Conservation (phyloP, 2,329 filamentous ascomycete genomes). For the Fusarium camptoceras region DNA sequence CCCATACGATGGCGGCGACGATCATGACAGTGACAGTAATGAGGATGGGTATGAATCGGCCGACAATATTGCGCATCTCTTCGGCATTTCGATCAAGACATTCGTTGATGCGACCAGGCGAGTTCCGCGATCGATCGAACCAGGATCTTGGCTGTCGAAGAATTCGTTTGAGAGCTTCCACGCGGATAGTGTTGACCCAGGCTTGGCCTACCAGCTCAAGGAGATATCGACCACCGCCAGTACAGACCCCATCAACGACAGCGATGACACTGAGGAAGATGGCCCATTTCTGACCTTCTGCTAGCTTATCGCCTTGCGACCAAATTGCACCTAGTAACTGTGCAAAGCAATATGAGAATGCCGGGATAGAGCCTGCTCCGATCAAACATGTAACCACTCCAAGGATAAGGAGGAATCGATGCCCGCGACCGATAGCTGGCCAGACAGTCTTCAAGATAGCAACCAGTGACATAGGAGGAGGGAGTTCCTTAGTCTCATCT, state of each 20-base stretch:
- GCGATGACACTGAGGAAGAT: conserved; percentile 76
- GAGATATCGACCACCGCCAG: conserved; percentile 75
- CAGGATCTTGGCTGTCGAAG: conserved; percentile 81
- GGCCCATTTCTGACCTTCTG: conserved; percentile 73
- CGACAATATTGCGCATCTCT: conserved; percentile 86
- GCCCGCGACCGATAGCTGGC: conserved; percentile 67
- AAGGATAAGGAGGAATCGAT: conserved; percentile 66
- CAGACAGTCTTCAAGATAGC: conserved; percentile 69
- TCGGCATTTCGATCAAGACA: conserved; percentile 85
- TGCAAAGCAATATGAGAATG: conserved; percentile 82
- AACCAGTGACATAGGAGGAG: conserved; percentile 34
- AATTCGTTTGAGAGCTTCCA: conserved; percentile 74
- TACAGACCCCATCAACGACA: conserved; percentile 71
- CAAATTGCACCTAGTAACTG: conserved; percentile 79
- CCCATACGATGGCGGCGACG: conserved; percentile 77
- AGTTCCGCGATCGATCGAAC: conserved; percentile 79
- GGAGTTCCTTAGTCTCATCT: not conserved
- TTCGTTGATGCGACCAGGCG: conserved; percentile 71
- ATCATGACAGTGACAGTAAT: conserved; percentile 77
- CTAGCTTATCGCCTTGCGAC: conserved; percentile 59
- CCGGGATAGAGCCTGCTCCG: conserved; percentile 75
- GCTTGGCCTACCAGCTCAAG: conserved; percentile 77
- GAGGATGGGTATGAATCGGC: conserved; percentile 78
- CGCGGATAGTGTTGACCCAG: conserved; percentile 81
- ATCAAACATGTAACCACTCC: conserved; percentile 72